Evolutionary conservation across 2,329 filamentous ascomycete species (phyloP).

Genomic region (Cordyceps tenuipes): DNA sequence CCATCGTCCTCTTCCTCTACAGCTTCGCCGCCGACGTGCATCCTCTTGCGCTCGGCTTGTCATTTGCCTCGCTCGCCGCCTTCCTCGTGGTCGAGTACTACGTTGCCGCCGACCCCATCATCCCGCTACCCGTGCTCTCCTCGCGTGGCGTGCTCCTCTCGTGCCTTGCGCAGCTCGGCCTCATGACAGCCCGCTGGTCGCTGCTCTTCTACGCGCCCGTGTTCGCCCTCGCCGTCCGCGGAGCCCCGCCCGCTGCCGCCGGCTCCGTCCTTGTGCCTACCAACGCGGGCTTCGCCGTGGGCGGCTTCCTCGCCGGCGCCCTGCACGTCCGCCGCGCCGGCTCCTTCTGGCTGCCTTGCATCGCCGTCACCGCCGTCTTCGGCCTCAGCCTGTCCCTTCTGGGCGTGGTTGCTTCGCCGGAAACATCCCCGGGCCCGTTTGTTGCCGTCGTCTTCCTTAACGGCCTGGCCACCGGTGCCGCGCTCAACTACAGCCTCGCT

Average conservation of each 20-base stretch:
- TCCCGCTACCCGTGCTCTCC: constrained; percentile 61
- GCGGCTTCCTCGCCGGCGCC: constrained; percentile 64
- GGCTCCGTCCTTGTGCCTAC: constrained; percentile 74
- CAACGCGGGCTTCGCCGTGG: constrained; percentile 68
- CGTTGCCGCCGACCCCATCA: constrained; percentile 60
- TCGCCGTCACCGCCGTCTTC: constrained; percentile 56
- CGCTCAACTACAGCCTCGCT: constrained; percentile 72
- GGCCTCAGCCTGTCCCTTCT: constrained; percentile 49
- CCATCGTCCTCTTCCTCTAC: constrained; percentile 65
- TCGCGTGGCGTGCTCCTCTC: constrained; percentile 64
- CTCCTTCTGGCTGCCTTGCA: constrained; percentile 60
- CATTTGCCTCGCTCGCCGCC: constrained; percentile 39
- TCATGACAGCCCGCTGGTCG: constrained; percentile 76
- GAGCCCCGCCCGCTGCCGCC: constrained; percentile 59
- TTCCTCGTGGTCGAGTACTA: constrained; percentile 57
- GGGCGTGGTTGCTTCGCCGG: constrained; percentile 43
- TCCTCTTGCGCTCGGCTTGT: constrained; percentile 50
- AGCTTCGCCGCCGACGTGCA: constrained; percentile 58
- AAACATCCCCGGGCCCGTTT: constrained; percentile 44
- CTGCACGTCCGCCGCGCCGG: constrained; percentile 66
- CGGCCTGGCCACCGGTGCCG: constrained; percentile 63
- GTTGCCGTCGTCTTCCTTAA: constrained; percentile 57
- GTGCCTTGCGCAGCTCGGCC: constrained; percentile 64
- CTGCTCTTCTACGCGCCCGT: constrained; percentile 75
- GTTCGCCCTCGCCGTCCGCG: constrained; percentile 68